These are phyloP conservation scores for Clitoria ternatea DNA, from an alignment of 306 rosid genomes.

Conservation along the genomic window DNA sequence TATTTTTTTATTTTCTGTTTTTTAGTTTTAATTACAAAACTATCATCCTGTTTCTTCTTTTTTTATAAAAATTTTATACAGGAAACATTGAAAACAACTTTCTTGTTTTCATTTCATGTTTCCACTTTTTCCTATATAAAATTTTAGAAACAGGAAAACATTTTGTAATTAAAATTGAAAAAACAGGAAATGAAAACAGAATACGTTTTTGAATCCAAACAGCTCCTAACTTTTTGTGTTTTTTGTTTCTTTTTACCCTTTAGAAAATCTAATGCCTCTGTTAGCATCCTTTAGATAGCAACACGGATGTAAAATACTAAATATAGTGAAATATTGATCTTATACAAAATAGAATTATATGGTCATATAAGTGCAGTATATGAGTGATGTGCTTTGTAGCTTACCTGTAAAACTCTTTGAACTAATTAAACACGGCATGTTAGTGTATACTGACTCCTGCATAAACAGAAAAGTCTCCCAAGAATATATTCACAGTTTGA, in stretches of 20 bases:
- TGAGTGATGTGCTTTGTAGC: not conserved
- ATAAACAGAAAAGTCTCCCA: not conserved
- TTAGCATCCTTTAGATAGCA: slow-evolving; percentile 29
- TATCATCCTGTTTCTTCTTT: too few species aligned
- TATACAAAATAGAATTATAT: slow-evolving; percentile 28
- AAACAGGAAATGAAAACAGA: too few species aligned
- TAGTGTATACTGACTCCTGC: not conserved
- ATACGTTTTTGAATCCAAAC: too few species aligned
- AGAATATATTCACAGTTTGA: not conserved
- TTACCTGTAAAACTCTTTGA: not conserved
- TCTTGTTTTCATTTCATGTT: too few species aligned
- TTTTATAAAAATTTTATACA: too few species aligned
- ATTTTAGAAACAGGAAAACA: too few species aligned
- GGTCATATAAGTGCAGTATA: slow-evolving; percentile 25
- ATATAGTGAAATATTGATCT: slow-evolving; percentile 25
- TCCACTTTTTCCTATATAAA: too few species aligned
- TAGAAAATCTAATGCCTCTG: slow-evolving; percentile 21
- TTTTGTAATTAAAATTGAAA: too few species aligned
- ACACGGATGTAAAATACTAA: slow-evolving; percentile 44
- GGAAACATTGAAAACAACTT: too few species aligned
- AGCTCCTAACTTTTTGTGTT: too few species aligned
- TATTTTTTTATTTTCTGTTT: too few species aligned
- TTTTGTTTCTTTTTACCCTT: not conserved
- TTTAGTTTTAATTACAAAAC: too few species aligned
- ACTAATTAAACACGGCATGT: not conserved